Percentiles rank a stretch among this genome's conserved stretches.
Conservation (phyloP, 768 basidiomycete genomes). For the Gautieria morchelliformis region DNA sequence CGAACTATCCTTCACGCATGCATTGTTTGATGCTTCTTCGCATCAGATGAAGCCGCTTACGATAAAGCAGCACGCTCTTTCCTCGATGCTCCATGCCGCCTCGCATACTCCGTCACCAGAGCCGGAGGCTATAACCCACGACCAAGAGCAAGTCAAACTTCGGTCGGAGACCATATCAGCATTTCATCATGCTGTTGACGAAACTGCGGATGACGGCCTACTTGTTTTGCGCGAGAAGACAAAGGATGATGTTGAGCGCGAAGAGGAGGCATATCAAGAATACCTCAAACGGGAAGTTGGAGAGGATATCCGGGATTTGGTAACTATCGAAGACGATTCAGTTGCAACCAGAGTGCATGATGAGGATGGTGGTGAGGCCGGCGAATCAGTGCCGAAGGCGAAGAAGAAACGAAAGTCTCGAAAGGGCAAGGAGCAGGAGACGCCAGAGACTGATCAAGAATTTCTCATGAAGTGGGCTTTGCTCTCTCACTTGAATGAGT, state of each 20-base stretch:
- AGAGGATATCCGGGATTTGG: conserved; percentile 54
- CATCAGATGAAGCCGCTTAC: conserved; percentile 63
- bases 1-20: neutral
- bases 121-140: conserved; percentile 54
- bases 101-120: conserved; percentile 49
- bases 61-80: conserved; percentile 61
- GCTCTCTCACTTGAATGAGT: neutral
- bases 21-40: neutral
- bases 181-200: conserved; percentile 45
- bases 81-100: conserved; percentile 43
- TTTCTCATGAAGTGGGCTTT: conserved; percentile 80
- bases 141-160: conserved; percentile 66
- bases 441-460: conserved; percentile 67
- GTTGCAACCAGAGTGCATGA: conserved; percentile 9
- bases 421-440: conserved; percentile 26
- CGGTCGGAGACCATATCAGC: conserved; percentile 78
- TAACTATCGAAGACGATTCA: conserved; percentile 41
- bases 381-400: conserved; percentile 22
- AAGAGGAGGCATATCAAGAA: conserved; percentile 78
- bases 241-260: conserved; percentile 61
- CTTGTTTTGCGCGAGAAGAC: conserved; percentile 70
- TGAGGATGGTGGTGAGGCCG: conserved; percentile 16
- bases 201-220: conserved; percentile 41
- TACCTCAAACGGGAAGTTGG: conserved; percentile 82
- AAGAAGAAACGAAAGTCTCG: conserved; percentile 15